Conservation (phyloP, 495 filamentous ascomycete genomes). For the Aspergillus carlsbadensis region DNA sequence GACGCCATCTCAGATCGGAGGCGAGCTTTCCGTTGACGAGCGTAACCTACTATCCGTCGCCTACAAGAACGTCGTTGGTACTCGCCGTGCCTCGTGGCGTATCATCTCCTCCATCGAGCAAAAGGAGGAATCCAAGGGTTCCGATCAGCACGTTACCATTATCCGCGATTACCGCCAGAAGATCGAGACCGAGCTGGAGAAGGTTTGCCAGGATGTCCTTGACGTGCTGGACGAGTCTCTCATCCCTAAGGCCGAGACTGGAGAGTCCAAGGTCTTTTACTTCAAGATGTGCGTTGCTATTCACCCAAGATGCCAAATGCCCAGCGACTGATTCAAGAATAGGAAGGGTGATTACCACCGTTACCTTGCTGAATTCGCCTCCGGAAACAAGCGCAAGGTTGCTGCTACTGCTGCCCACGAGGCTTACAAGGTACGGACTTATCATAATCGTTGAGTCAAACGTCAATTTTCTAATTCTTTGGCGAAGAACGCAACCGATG, state of each 20-base stretch:
- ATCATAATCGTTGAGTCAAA: slow-evolving; percentile 12
- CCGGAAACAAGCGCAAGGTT: slow-evolving; percentile 97
- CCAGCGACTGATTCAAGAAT: slow-evolving; percentile 22
- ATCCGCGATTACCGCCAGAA: slow-evolving; percentile 98
- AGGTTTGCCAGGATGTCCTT: slow-evolving; percentile 97
- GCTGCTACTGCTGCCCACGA: slow-evolving; percentile 96
- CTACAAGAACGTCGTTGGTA: slow-evolving; percentile 99
- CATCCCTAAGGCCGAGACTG: slow-evolving; percentile 96
- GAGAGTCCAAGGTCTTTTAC: slow-evolving; percentile 99
- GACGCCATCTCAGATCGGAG: slow-evolving; percentile 67
- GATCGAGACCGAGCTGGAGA: slow-evolving; percentile 97
- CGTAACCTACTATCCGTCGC: slow-evolving; percentile 98
- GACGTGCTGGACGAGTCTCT: slow-evolving; percentile 92
- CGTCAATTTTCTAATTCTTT: slow-evolving; percentile 1
- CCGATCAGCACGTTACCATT: slow-evolving; percentile 91
- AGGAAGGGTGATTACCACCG: slow-evolving; percentile 99
- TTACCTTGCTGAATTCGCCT: slow-evolving; percentile 98
- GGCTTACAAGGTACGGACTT: slow-evolving; percentile 83
- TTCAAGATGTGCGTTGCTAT: slow-evolving; percentile 90
- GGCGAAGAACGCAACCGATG: slow-evolving; percentile 87
- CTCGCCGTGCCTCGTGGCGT: slow-evolving; percentile 97
- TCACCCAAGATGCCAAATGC: neutral
- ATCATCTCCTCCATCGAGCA: slow-evolving; percentile 99
- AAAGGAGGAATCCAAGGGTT: slow-evolving; percentile 99
- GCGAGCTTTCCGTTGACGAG: slow-evolving; percentile 91